Evolutionary conservation across 305 asterid genomes (phyloP).

Genomic region (Fraxinus xanthoxyloides): DNA sequence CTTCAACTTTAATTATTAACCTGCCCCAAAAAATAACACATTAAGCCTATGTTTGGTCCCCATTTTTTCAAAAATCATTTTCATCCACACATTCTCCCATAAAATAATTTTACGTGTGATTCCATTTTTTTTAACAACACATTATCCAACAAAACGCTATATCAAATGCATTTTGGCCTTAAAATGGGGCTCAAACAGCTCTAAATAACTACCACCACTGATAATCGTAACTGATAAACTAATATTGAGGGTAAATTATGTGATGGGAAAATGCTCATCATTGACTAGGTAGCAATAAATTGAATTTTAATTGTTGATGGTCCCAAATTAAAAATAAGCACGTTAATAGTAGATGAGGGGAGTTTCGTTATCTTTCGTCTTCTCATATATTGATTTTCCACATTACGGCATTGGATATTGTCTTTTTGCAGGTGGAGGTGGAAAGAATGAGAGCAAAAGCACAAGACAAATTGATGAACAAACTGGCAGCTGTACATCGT

Average conservation of each 20-base stretch:
- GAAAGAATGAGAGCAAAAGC: slow-evolving; percentile 60
- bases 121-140: too few species aligned
- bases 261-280: background rate
- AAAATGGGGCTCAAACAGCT: too few species aligned
- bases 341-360: background rate
- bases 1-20: background rate
- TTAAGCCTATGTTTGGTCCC: background rate
- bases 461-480: slow-evolving; percentile 78
- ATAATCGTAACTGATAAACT: background rate
- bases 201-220: background rate
- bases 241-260: background rate
- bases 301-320: background rate
- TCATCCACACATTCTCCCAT: too few species aligned
- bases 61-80: background rate
- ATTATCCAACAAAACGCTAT: too few species aligned
- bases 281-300: background rate
- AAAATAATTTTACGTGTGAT: too few species aligned
- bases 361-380: background rate
- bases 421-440: background rate
- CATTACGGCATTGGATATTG: background rate
- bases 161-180: too few species aligned
- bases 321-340: background rate
- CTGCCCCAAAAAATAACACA: background rate
- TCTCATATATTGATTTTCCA: background rate
- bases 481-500: slow-evolving; percentile 74